phyloP scores from a whole-genome alignment of 306 rosid species.

The Argentina anserina region DNA sequence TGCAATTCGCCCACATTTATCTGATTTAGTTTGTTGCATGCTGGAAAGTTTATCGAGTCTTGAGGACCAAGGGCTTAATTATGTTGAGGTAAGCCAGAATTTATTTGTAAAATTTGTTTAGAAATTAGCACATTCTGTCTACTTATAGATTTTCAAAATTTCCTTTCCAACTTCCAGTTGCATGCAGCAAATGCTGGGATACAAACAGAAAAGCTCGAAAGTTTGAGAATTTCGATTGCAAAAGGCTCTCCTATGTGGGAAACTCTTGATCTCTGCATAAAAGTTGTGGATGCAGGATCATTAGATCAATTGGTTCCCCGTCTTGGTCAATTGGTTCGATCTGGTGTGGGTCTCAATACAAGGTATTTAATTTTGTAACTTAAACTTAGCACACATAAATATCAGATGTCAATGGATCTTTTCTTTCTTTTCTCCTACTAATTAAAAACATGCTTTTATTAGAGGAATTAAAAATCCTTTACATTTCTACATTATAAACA shows the following conservation, averaged over 20 bases:
- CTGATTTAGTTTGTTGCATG: slow-evolving; percentile 95
- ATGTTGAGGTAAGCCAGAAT: slow-evolving; percentile 68
- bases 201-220: slow-evolving; percentile 86
- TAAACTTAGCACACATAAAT: too few relatives aligned
- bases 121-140: slow-evolving; percentile 3
- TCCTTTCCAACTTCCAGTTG: slow-evolving; percentile 49
- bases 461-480: background rate
- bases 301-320: slow-evolving; percentile 74
- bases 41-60: slow-evolving; percentile 96
- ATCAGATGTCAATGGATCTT: background rate
- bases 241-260: slow-evolving; percentile 99
- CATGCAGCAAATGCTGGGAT: slow-evolving; percentile 89
- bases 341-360: slow-evolving; percentile 96
- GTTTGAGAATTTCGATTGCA: slow-evolving; percentile 87
- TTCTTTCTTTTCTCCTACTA: background rate
- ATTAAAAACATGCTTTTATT: background rate
- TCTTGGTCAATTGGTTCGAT: slow-evolving; percentile 80
- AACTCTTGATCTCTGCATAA: slow-evolving; percentile 82
- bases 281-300: slow-evolving; percentile 77
- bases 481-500: background rate
- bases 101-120: slow-evolving; percentile 21
- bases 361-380: slow-evolving; percentile 44
- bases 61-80: slow-evolving; percentile 92
- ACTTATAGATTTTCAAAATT: slow-evolving; percentile 14
- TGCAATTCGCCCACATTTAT: slow-evolving; percentile 79